These are phyloP conservation scores for Claviceps quebecensis DNA, from an alignment of 2,329 filamentous ascomycete genomes.

Conservation along the genomic window DNA sequence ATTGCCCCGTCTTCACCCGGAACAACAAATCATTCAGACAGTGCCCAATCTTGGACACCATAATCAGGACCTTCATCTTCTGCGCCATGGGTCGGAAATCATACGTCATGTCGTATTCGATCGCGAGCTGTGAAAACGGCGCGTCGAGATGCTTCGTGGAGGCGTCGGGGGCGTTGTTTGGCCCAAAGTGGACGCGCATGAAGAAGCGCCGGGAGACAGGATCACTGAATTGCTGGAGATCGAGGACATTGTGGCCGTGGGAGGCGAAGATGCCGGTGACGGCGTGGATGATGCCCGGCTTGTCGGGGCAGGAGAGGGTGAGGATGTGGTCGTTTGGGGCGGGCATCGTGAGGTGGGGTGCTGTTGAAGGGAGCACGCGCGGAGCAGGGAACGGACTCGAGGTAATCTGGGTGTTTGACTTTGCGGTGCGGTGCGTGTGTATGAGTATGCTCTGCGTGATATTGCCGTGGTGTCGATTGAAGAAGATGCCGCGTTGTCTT, in stretches of 20 bases:
- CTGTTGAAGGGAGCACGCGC: no score
- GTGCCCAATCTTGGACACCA: constrained; percentile 83
- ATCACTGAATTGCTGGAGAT: constrained; percentile 76
- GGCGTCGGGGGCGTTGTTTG: constrained; percentile 19
- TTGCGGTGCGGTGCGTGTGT: no score
- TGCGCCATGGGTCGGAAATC: constrained; percentile 52
- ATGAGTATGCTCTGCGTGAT: no score
- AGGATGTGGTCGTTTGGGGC: constrained; percentile 52
- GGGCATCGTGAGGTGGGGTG: constrained; percentile 5
- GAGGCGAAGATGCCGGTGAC: constrained; percentile 65
- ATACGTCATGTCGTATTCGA: constrained; percentile 54
- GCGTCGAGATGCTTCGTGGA: constrained; percentile 36
- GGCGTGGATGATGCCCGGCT: constrained; percentile 71
- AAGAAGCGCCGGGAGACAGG: constrained; percentile 64
- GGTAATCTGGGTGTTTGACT: no score
- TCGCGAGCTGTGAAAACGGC: constrained; percentile 47
- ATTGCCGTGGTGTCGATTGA: no score
- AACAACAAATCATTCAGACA: constrained; percentile 75
- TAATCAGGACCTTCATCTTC: constrained; percentile 68
- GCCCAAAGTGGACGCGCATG: constrained; percentile 75
- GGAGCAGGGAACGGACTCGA: no score
- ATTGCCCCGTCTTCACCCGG: constrained; percentile 59
- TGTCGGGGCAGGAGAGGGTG: constrained; percentile 72
- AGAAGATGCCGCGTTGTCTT: no score
- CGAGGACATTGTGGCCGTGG: constrained; percentile 66